These are phyloP conservation scores for Corynespora cassiicola DNA, from an alignment of 2,329 filamentous ascomycete species.

Conservation along the genomic window DNA sequence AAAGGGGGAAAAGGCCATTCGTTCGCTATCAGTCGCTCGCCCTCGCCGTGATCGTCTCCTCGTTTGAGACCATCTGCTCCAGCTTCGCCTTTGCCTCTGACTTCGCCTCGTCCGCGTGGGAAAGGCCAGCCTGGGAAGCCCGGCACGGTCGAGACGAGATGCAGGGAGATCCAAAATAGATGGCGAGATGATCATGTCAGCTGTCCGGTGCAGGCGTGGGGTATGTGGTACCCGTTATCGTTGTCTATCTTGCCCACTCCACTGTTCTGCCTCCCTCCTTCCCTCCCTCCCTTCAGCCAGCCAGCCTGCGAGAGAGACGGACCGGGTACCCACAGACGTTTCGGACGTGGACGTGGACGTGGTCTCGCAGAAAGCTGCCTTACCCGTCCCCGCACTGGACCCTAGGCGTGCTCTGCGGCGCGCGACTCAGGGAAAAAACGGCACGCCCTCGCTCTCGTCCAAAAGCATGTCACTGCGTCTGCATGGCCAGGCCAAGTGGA, in stretches of 20 bases:
- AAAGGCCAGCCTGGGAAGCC: neutral
- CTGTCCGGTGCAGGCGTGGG: slow-evolving; percentile 14
- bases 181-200: neutral
- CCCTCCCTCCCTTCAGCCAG: slow-evolving; percentile 1
- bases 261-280: neutral
- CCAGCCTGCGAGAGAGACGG: no score
- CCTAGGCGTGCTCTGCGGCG: slow-evolving; percentile 8
- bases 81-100: no score
- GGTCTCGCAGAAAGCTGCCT: slow-evolving; percentile 11
- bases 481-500: neutral
- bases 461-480: neutral
- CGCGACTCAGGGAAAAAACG: slow-evolving; percentile 1
- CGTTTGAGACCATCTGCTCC: no score
- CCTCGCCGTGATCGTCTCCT: no score
- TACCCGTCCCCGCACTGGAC: slow-evolving; percentile 14
- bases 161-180: neutral
- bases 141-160: neutral
- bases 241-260: neutral
- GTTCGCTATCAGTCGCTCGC: no score
- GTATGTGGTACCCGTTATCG: slow-evolving; percentile 1
- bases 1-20: neutral
- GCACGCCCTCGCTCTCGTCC: slow-evolving; percentile 4
- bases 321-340: slow-evolving; percentile 3
- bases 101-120: no score
- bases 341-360: no score